Base-by-base conservation (phyloP, 129 eudicot genomes). In the Flaveria linearis region DNA sequence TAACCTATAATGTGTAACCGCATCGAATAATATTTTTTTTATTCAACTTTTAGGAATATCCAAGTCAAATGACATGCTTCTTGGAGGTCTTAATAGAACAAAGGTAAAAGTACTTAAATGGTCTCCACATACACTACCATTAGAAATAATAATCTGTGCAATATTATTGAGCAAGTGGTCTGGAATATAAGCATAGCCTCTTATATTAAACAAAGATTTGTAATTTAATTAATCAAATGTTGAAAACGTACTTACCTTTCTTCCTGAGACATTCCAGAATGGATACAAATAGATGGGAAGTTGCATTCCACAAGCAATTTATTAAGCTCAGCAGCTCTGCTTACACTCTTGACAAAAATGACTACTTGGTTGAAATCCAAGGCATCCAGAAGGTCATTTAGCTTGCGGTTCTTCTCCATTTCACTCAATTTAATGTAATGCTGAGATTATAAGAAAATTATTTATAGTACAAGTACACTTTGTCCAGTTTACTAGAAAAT, bases 201-300 rank as follows among this genome's bases (percentile, higher is more conserved):
- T 17, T 50, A 15, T 72, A 4, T 30, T 30, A 51, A 49, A 9
- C 28, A 51, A 16, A 11, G 10, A 4, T 4, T 7, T 0, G 25
- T 36, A 36, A 28, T 30, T 47, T 9, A 17, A 42, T 14, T 16
- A 16, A n/a, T 63, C 2, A 61, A 5, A 15, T 43, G 30, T 50
- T 43, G 43, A 6, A 49, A 49, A 49, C 3, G 16, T 18, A 81
- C 84, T 62, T 49, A 78, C 98, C 98, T 92, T 82, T 92, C 98
- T 83, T 92, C 98, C 74, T 92, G 98, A 15, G 98, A 83, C 98
- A 92, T 92, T 52, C 98, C 98, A 74, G 98, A 92, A 71, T 92
- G 98, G 69, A 92, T 92, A 78, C 96, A 90, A 3, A 92, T 92
- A 33, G 98, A 92, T 61, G 98, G 98, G 41, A 92, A 92, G 73